A percentile compares a stretch with the other conserved stretches of the same genome.
phyloP scores from a whole-genome alignment of 805 yeast species.

The Barnettozyma wickerhamii region DNA sequence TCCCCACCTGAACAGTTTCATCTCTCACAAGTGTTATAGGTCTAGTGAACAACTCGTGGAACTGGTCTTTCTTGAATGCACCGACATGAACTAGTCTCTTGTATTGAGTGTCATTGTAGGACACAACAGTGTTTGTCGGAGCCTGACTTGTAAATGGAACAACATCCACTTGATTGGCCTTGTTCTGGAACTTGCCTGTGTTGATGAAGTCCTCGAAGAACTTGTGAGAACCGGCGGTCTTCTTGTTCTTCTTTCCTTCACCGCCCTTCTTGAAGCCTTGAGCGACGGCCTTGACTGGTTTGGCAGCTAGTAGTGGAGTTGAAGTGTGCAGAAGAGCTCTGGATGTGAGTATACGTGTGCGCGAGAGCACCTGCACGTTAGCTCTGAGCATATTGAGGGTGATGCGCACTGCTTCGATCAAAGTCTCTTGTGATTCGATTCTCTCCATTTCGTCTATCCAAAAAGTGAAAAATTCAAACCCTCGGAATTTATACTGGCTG shows the following conservation, averaged over 20 bases:
- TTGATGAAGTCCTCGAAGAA: constrained; percentile 30
- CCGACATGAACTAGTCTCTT: constrained; percentile 49
- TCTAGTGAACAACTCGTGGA: constrained; percentile 55
- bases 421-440: too few species aligned
- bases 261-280: constrained; percentile 17
- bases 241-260: constrained; percentile 11
- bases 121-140: constrained; percentile 29
- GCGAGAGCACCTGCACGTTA: not conserved
- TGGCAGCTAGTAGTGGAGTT: constrained; percentile 4
- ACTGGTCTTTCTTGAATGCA: constrained; percentile 63
- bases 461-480: not conserved
- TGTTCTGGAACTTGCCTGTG: constrained; percentile 26
- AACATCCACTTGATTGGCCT: constrained; percentile 20
- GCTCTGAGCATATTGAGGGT: constrained; percentile 7
- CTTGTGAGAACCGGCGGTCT: constrained; percentile 28
- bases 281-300: constrained; percentile 13
- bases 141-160: constrained; percentile 19
- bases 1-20: constrained; percentile 37
- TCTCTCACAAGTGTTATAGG: constrained; percentile 59
- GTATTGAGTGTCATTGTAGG: constrained; percentile 37
- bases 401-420: too few species aligned
- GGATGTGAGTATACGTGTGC: not conserved
- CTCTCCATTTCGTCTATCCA: not conserved
- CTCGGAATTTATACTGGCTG: constrained; percentile 4
- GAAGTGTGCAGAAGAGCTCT: constrained; percentile 12